Evolutionary conservation across 768 basidiomycete genomes (phyloP).

Genomic region (Panaeolus papilionaceus): DNA sequence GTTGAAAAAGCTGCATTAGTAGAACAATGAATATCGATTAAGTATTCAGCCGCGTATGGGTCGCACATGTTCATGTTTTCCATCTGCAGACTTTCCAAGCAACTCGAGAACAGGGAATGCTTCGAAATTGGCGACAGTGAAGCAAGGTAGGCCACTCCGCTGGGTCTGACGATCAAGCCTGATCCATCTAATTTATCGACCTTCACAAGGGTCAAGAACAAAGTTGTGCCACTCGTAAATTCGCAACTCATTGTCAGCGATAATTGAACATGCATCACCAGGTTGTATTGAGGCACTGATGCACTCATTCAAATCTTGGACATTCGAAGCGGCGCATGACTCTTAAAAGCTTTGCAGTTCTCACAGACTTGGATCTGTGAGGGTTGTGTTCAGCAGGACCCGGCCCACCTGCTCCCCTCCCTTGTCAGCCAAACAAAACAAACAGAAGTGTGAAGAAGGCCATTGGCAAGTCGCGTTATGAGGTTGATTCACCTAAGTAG

Average conservation of each 20-base stretch:
- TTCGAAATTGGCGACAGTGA: background rate
- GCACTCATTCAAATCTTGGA: background rate
- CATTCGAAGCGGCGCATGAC: background rate
- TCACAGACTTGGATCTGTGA: background rate
- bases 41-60: background rate
- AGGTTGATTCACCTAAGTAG: background rate
- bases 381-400: background rate
- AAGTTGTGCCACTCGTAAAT: background rate
- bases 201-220: background rate
- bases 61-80: background rate
- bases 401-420: no score
- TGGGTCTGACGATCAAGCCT: background rate
- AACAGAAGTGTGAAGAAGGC: background rate
- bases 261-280: constrained; percentile 4
- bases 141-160: background rate
- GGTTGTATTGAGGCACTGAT: background rate
- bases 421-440: background rate
- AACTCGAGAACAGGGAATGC: background rate
- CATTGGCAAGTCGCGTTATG: background rate
- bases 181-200: background rate
- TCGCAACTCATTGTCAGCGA: background rate
- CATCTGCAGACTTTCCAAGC: background rate
- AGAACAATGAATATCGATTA: background rate
- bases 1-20: no score
- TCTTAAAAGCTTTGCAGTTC: background rate